A percentile compares a stretch with the other conserved stretches of the same genome.
Conservation (phyloP, 2,329 filamentous ascomycete genomes). For the Decorospora gaudefroyi region DNA sequence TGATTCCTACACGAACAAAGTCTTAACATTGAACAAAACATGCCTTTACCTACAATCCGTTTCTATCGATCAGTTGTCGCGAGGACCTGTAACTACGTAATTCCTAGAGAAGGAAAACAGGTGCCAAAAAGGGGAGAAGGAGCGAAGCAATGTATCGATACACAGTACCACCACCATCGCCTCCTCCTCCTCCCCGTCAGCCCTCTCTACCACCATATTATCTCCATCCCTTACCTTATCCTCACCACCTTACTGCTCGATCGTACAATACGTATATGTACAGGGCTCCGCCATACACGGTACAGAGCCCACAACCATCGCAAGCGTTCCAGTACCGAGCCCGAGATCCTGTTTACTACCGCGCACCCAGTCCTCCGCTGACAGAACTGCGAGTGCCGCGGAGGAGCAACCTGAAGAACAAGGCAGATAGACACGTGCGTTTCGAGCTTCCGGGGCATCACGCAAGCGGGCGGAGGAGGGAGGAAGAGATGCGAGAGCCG, state of each 20-base stretch:
- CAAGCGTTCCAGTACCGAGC: no score
- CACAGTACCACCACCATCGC: no score
- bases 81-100: no score
- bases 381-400: not conserved
- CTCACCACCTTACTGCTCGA: slow-evolving; percentile 1
- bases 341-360: no score
- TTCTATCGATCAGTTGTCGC: not conserved
- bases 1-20: not conserved
- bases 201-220: not conserved
- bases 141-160: slow-evolving; percentile 7
- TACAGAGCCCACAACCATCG: no score
- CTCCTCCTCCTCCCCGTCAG: not conserved
- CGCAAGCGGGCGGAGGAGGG: not conserved
- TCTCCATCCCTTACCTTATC: slow-evolving; percentile 1
- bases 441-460: slow-evolving; percentile 5
- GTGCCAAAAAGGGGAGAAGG: slow-evolving; percentile 5
- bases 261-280: slow-evolving; percentile 7
- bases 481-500: not conserved
- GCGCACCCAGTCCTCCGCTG: no score
- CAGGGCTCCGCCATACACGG: not conserved
- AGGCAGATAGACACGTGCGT: slow-evolving; percentile 9
- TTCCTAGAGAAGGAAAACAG: no score
- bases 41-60: not conserved
- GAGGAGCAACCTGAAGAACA: slow-evolving; percentile 2
- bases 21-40: not conserved